phyloP scores from a whole-genome alignment of 169 alveolate genomes.

The Plasmodium berghei region DNA sequence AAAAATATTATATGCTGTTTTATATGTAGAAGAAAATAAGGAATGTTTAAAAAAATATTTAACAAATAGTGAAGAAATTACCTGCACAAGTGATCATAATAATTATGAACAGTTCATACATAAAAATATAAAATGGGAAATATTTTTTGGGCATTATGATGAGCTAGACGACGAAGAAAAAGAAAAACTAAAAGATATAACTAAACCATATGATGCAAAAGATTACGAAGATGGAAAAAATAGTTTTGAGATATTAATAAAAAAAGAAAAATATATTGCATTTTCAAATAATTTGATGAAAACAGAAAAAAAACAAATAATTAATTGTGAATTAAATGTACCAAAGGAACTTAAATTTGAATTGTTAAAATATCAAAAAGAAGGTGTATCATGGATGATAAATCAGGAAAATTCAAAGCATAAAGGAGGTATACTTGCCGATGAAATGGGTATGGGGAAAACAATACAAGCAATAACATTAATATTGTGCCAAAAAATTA shows the following conservation, averaged over 20 bases:
- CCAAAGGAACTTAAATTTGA: slow-evolving; percentile 76
- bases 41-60: slow-evolving; percentile 35
- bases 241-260: slow-evolving; percentile 33
- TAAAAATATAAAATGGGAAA: slow-evolving; percentile 56
- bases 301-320: slow-evolving; percentile 45
- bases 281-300: slow-evolving; percentile 13
- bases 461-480: slow-evolving; percentile 83
- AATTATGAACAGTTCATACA: slow-evolving; percentile 21
- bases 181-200: slow-evolving; percentile 24
- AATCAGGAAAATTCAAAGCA: slow-evolving; percentile 83
- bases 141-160: slow-evolving; percentile 61
- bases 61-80: background rate
- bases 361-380: slow-evolving; percentile 77
- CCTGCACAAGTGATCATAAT: slow-evolving; percentile 10
- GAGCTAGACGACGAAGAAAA: slow-evolving; percentile 47
- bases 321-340: slow-evolving; percentile 58
- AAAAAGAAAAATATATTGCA: slow-evolving; percentile 37
- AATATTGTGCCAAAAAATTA: slow-evolving; percentile 76
- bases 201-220: slow-evolving; percentile 33
- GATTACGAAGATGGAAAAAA: slow-evolving; percentile 4
- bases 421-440: slow-evolving; percentile 88
- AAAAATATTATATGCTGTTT: slow-evolving; percentile 47
- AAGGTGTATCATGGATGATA: slow-evolving; percentile 88
- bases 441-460: slow-evolving; percentile 92
- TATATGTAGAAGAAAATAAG: slow-evolving; percentile 32